These are phyloP conservation scores for Fusarium nanum DNA, from an alignment of 2,329 filamentous ascomycete species.

Conservation along the genomic window DNA sequence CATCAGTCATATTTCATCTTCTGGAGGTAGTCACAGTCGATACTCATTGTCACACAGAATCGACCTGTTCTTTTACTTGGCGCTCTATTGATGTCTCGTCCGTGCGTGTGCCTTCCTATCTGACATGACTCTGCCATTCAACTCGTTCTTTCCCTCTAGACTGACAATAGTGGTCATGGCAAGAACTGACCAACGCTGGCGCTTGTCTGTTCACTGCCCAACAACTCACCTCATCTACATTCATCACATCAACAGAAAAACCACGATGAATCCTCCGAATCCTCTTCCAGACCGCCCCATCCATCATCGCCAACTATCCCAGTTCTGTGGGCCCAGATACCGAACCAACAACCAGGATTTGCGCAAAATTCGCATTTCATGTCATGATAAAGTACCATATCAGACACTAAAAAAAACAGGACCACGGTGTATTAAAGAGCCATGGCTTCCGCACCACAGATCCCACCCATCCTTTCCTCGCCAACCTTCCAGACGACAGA, in stretches of 20 bases:
- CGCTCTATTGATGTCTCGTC: background rate
- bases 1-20: constrained; percentile 28
- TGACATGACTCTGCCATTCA: background rate
- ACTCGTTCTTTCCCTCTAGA: background rate
- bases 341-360: constrained; percentile 26
- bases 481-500: constrained; percentile 25
- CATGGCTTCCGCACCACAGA: constrained; percentile 35
- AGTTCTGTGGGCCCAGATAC: constrained; percentile 34
- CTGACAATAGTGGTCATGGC: background rate
- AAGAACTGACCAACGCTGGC: background rate
- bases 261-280: constrained; percentile 14
- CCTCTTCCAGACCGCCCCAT: constrained; percentile 21
- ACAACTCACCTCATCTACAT: background rate
- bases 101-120: background rate
- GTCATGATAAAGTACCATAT: constrained; percentile 28
- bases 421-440: constrained; percentile 10
- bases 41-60: background rate
- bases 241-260: background rate
- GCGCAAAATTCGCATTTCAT: constrained; percentile 30
- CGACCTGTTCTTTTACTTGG: background rate
- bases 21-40: background rate
- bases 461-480: constrained; percentile 36
- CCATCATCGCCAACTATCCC: constrained; percentile 23
- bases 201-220: background rate
- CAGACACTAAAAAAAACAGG: constrained; percentile 22